Percentiles rank a stretch among this genome's conserved stretches.
These are phyloP conservation scores for Radiomyces spectabilis DNA, from an alignment of 192 early-diverging fungal genomes.

Conservation along the genomic window DNA sequence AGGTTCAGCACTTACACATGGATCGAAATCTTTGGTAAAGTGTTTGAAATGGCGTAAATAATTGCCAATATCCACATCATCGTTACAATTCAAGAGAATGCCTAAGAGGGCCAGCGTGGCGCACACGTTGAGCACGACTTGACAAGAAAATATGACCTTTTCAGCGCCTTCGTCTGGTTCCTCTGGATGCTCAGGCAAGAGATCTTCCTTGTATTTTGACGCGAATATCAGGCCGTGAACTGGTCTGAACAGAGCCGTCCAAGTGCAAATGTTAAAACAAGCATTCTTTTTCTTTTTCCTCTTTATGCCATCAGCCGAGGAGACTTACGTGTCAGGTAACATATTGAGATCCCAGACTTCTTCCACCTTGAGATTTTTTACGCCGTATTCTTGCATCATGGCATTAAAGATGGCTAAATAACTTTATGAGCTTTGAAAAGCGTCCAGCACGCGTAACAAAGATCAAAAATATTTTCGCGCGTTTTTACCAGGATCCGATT, in stretches of 20 bases:
- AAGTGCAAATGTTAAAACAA: background rate
- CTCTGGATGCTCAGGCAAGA: background rate
- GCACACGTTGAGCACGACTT: slow-evolving; percentile 57
- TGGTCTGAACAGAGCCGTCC: background rate
- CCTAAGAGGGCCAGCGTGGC: slow-evolving; percentile 58
- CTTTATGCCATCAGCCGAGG: too few species aligned
- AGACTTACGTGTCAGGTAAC: background rate
- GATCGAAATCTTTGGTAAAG: slow-evolving; percentile 45
- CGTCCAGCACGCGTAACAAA: too few species aligned
- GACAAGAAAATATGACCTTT: slow-evolving; percentile 4
- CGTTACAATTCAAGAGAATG: slow-evolving; percentile 40
- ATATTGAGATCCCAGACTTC: background rate
- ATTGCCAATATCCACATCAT: slow-evolving; percentile 44
- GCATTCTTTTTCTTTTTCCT: slow-evolving; percentile 2
- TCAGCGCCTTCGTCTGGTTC: background rate
- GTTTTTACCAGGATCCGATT: slow-evolving; percentile 4
- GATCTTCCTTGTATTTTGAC: background rate
- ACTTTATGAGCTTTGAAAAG: background rate
- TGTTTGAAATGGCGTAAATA: slow-evolving; percentile 41
- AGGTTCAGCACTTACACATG: slow-evolving; percentile 36
- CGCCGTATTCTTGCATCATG: background rate
- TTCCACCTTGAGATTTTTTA: background rate
- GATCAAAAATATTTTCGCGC: background rate
- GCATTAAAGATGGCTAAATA: background rate
- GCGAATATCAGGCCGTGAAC: slow-evolving; percentile 9